Evolutionary conservation across 257 asterid genomes (phyloP).

Genomic region (Penstemon davidsonii): DNA sequence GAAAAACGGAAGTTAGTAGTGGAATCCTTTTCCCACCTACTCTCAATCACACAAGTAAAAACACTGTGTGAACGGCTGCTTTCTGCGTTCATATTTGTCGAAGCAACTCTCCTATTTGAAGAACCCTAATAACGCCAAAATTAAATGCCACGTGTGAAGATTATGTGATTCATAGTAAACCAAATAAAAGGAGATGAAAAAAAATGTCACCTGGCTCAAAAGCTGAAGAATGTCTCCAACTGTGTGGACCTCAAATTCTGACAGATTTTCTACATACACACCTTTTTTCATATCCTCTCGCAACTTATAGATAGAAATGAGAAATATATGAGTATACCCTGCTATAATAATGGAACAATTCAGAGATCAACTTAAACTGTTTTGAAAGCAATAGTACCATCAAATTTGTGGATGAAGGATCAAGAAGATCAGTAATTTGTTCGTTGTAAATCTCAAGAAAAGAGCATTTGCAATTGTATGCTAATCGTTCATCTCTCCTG

Average conservation of each 20-base stretch:
- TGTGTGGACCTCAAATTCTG: constrained; percentile 88
- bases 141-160: constrained; percentile 21
- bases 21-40: constrained; percentile 94
- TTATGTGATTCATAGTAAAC: constrained; percentile 4
- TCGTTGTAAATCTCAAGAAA: constrained; percentile 94
- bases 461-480: constrained; percentile 88
- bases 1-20: constrained; percentile 83
- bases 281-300: constrained; percentile 93
- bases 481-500: constrained; percentile 74
- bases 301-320: constrained; percentile 43
- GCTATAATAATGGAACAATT: constrained; percentile 1
- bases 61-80: constrained; percentile 99
- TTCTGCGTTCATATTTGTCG: constrained; percentile 98
- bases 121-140: constrained; percentile 61
- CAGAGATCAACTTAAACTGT: constrained; percentile 16
- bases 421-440: constrained; percentile 91
- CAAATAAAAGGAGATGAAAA: background rate
- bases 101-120: constrained; percentile 86
- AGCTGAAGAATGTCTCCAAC: constrained; percentile 90
- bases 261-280: constrained; percentile 88
- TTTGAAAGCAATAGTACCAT: constrained; percentile 51
- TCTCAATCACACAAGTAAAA: constrained; percentile 94
- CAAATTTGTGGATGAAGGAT: constrained; percentile 93
- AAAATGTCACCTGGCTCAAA: constrained; percentile 66
- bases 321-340: constrained; percentile 25